Base-by-base conservation (phyloP, 2,329 filamentous ascomycete genomes). In the Pseudogymnoascus sp. region DNA sequence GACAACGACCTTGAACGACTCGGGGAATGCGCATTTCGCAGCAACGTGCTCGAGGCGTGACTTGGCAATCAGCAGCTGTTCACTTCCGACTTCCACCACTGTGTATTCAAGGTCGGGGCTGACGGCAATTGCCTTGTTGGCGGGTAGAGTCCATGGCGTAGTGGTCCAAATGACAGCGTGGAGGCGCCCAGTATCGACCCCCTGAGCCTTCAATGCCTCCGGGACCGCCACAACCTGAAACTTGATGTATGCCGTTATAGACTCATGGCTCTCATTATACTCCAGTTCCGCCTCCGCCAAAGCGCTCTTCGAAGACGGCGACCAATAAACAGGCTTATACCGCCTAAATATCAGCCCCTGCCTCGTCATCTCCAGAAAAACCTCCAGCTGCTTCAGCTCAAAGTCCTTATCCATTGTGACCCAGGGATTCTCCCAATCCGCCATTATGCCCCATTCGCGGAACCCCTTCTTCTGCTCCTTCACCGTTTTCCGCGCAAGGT, bases 101-200 rank as follows among this genome's bases (percentile, higher is more conserved):
- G 80, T 80, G 72, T 97, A 99, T 45, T 85, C 78, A 64, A 97
- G 76, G 39, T 90, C 85, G 5, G 83, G 78, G 69, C 91, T 86
- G 36, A 97, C 82, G 2, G 91, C 92, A 72, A 99, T 92, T 0
- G 91, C 92, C 71, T 85, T 86, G 73, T 99, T 99, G 1, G 93
- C 92, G 0, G 94, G 93, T 4, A 99, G 79, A 0, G 94, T 99
- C 94, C 94, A 99, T 0, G 94, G 94, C 0, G 94, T 99, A 0
- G 94, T 99, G 1, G 94, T 99, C 94, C 94, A 99, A 60, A 97
- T 90, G n/a, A 94, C 82, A n/a, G 89, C 91, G 72, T 82, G 88
- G 59, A 83, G 69, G 9, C 72, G 73, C 0, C 75, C 70, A 2
- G 75, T 67, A 2, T 69, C 65, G 35, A 71, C 70, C 60, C 78